Evolutionary conservation across 139 green algal genomes (phyloP).

Genomic region (Closterium sp.): DNA sequence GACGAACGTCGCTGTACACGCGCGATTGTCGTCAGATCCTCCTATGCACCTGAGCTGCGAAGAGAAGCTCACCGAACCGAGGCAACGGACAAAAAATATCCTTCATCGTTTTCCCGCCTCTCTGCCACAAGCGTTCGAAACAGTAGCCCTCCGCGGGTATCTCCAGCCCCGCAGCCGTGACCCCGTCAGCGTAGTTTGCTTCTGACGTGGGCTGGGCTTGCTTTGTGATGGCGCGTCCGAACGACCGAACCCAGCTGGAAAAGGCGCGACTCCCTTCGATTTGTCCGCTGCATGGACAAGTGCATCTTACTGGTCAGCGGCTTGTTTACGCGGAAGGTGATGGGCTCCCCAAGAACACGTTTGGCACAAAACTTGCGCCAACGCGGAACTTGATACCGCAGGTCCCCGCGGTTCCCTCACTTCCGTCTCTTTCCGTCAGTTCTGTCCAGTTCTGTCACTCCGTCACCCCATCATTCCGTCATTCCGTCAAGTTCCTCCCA

Average conservation of each 20-base stretch:
- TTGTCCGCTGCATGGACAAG: too few species aligned
- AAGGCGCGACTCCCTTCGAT: not conserved
- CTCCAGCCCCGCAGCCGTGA: not conserved
- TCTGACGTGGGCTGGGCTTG: not conserved
- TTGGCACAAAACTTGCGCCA: too few species aligned
- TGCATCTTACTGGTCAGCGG: too few species aligned
- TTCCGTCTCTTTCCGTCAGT: not conserved
- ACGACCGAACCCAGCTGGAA: not conserved
- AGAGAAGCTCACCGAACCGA: not conserved
- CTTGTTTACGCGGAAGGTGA: not conserved
- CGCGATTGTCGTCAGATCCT: not conserved
- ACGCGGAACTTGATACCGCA: too few species aligned
- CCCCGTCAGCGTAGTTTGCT: not conserved
- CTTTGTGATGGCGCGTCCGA: not conserved
- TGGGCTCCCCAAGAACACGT: not conserved
- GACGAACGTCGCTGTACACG: not conserved
- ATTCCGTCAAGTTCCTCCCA: not conserved
- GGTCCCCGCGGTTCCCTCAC: not conserved
- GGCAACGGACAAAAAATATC: not conserved
- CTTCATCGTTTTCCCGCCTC: not conserved
- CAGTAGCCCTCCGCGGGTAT: too few species aligned
- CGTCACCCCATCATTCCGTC: not conserved
- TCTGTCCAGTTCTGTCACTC: not conserved
- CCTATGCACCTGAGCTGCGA: not conserved
- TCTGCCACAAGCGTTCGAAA: not conserved